Evolutionary conservation across 441 rosid genomes (phyloP), one percentile per base, ranked within the genome.

Genomic region (Adansonia gregorii): DNA sequence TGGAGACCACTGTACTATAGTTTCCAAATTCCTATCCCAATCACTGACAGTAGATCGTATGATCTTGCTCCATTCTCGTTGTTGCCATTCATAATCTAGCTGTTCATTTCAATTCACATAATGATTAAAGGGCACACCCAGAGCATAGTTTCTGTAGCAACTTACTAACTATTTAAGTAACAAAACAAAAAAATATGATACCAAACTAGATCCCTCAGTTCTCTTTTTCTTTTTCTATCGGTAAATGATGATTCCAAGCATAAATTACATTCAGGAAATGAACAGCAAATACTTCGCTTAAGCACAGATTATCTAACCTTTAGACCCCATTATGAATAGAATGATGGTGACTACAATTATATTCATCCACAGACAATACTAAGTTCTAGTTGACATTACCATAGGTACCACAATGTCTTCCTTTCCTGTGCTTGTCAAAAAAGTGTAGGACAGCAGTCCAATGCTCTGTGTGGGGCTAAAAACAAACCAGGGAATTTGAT

Each of bases 321-420:
- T 20, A 12, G 61, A 17, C 22, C 66, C 31, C 66, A 58, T 67
- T 61, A 58, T 51, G 60, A 72, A 72, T 31, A 24, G 4, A 54
- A 72, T 39, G 20, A 55, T 27, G 51, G 14, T 17, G 3, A 31
- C 46, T n/a, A 72, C 15, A 7, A 19, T 15, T 8, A 56, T 56
- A 58, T 2, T 60, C 19, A 43, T 60, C 68, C 8, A 41, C 5
- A 59, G 9, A 74, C 6, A 14, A 58, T 19, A 58, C 15, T 6
- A 73, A 60, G 7, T 9, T 41, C 8, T 19, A 41, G 12, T 41
- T 73, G 22, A 41, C 31, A 59, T 87, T 93, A 95, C 99, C 99
- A 95, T 90, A 67, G 99, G 99, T 56, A 95, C 99, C 72, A 95
- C 89, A 45, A 95, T 94, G 86, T 95, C 98, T 83, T 94, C 97